Percentiles rank a stretch among this genome's conserved stretches.
Evolutionary conservation across 108 stramenopile genomes (phyloP).

Genomic region (Cylindrotheca fusiformis): DNA sequence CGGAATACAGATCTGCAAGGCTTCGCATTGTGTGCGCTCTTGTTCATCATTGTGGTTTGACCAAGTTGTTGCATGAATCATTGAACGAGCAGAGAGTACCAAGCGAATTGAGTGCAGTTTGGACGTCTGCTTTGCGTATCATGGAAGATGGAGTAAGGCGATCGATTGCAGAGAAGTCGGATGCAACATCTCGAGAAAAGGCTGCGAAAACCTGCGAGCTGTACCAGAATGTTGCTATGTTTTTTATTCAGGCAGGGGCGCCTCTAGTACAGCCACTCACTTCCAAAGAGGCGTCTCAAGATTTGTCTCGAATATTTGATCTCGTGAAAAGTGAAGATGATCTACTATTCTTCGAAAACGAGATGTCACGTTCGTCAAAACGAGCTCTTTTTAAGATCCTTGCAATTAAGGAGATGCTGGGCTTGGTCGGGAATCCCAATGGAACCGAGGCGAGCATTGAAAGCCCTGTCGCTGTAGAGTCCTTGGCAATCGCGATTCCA

Average conservation of each 20-base stretch:
- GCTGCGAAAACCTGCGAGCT: conserved; percentile 12
- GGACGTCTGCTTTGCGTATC: conserved; percentile 45
- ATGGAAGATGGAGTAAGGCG: conserved; percentile 67
- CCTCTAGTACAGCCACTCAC: neutral
- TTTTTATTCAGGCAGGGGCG: conserved; percentile 2
- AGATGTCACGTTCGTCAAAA: conserved; percentile 35
- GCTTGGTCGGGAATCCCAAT: too few species aligned
- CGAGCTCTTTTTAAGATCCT: conserved; percentile 46
- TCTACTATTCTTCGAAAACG: conserved; percentile 29
- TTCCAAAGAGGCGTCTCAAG: neutral
- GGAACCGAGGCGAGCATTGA: neutral
- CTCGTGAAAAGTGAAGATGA: conserved; percentile 28
- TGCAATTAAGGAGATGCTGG: conserved; percentile 36
- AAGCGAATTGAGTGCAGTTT: conserved; percentile 25
- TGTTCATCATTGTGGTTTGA: conserved; percentile 43
- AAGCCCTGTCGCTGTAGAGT: conserved; percentile 35
- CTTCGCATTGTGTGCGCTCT: conserved; percentile 41
- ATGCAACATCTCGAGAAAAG: conserved; percentile 10
- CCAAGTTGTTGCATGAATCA: neutral
- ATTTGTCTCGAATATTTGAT: conserved; percentile 27
- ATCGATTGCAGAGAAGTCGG: conserved; percentile 6
- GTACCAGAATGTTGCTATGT: conserved; percentile 13
- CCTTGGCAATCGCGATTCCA: conserved; percentile 40
- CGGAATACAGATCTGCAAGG: conserved; percentile 40
- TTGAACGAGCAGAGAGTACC: conserved; percentile 10